Evolutionary conservation across 2,329 filamentous ascomycete genomes (phyloP).

Genomic region (Trichoderma citrinoviride): DNA sequence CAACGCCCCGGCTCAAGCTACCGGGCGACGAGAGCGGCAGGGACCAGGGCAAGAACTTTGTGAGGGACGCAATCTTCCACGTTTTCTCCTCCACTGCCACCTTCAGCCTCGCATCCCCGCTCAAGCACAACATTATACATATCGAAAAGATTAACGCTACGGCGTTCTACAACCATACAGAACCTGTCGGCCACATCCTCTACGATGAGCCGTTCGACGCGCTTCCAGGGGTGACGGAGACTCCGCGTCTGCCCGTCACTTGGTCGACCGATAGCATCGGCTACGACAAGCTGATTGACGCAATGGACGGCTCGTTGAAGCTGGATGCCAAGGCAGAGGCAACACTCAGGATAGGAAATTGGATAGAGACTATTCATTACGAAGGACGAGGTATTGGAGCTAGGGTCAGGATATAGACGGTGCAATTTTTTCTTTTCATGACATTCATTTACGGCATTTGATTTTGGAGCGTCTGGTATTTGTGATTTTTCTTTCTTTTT

Average conservation of each 20-base stretch:
- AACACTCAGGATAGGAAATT: conserved; percentile 70
- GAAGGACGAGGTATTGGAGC: conserved; percentile 68
- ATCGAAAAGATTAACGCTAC: conserved; percentile 80
- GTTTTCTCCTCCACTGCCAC: conserved; percentile 81
- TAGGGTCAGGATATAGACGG: conserved; percentile 39
- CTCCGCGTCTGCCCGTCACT: conserved; percentile 76
- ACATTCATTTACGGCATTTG: background rate
- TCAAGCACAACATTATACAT: conserved; percentile 68
- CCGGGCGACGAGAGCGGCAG: conserved; percentile 48
- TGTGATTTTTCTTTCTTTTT: background rate
- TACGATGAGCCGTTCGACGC: conserved; percentile 74
- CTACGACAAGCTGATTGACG: conserved; percentile 75
- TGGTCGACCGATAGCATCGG: conserved; percentile 77
- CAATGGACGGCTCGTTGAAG: conserved; percentile 75
- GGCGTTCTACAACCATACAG: conserved; percentile 78
- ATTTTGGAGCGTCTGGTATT: background rate
- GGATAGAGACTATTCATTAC: conserved; percentile 71
- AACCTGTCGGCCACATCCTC: conserved; percentile 73
- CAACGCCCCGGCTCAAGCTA: conserved; percentile 64
- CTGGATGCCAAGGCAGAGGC: conserved; percentile 77
- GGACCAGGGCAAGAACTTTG: conserved; percentile 59
- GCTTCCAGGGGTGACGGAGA: conserved; percentile 68
- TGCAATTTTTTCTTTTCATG: background rate
- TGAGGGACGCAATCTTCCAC: conserved; percentile 83
- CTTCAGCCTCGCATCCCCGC: conserved; percentile 78